Conservation (phyloP, 2,329 filamentous ascomycete genomes). For the Akanthomyces dipterigenus region DNA sequence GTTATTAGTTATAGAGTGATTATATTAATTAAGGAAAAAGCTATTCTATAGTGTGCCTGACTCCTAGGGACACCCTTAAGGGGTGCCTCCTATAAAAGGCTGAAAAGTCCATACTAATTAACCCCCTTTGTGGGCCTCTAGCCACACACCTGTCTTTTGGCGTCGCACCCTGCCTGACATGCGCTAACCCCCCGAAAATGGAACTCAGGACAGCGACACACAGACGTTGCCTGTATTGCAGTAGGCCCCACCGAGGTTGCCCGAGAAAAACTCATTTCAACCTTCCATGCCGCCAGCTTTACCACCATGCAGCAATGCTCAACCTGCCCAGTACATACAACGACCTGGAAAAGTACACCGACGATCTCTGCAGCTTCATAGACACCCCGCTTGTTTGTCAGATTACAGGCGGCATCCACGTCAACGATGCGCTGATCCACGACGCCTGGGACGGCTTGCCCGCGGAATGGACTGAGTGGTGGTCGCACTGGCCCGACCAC, state of each 20-base stretch:
- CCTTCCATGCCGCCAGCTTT: neutral
- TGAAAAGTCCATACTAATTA: no score
- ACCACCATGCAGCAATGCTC: conserved; percentile 12
- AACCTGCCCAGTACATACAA: conserved; percentile 14
- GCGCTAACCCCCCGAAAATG: no score
- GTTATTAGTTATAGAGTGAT: no score
- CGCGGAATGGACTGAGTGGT: conserved; percentile 24
- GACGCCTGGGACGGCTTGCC: conserved; percentile 25
- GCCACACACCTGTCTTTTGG: no score
- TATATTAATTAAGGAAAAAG: no score
- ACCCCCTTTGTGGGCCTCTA: no score
- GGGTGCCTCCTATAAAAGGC: no score
- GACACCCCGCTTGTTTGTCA: conserved; percentile 23
- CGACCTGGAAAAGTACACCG: conserved; percentile 18
- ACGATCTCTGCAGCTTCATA: conserved; percentile 20
- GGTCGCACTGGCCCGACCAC: conserved; percentile 22
- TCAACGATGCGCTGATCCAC: conserved; percentile 26
- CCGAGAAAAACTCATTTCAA: neutral
- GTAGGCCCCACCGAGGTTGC: neutral
- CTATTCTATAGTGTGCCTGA: no score
- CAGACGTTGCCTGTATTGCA: no score
- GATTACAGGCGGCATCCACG: conserved; percentile 27
- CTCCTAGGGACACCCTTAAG: no score
- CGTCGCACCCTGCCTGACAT: no score
- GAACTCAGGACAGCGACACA: no score